Percentiles rank a stretch among this genome's conserved stretches.
Evolutionary conservation across 2,329 filamentous ascomycete genomes (phyloP).

Genomic region (Falciphora oryzae): DNA sequence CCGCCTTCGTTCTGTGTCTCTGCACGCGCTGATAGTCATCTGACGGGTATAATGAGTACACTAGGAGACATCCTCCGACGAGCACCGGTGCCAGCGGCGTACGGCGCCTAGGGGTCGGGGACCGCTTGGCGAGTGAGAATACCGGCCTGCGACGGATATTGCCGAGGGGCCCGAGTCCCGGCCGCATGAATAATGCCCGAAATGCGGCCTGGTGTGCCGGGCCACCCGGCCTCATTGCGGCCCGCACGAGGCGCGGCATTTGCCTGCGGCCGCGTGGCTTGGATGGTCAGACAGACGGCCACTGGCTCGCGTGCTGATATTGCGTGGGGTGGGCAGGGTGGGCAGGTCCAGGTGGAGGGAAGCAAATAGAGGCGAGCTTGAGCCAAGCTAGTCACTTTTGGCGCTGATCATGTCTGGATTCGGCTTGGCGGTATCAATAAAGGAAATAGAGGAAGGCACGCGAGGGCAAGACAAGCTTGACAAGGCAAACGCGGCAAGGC

Average conservation of each 20-base stretch:
- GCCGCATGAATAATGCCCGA: not conserved
- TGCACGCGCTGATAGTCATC: constrained; percentile 24
- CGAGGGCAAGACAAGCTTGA: not conserved
- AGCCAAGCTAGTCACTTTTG: not conserved
- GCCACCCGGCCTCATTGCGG: not conserved
- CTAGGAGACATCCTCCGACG: constrained; percentile 29
- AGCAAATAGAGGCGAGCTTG: not conserved
- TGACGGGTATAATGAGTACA: constrained; percentile 34
- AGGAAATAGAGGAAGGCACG: not conserved
- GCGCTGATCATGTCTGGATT: not conserved
- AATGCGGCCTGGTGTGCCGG: not conserved
- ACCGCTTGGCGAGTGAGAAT: not conserved
- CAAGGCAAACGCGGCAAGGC: not conserved
- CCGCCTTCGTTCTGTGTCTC: constrained; percentile 8
- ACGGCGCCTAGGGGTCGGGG: too few relatives aligned
- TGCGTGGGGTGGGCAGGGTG: not conserved
- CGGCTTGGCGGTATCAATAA: not conserved
- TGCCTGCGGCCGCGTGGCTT: not conserved
- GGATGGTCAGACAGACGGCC: not conserved
- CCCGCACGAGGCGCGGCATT: not conserved
- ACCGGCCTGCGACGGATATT: not conserved
- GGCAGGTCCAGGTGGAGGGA: not conserved
- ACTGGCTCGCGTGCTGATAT: not conserved
- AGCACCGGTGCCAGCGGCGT: constrained; percentile 16
- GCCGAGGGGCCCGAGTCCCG: not conserved